phyloP scores from a whole-genome alignment of 306 rosid genomes.

The Cajanus cajan region DNA sequence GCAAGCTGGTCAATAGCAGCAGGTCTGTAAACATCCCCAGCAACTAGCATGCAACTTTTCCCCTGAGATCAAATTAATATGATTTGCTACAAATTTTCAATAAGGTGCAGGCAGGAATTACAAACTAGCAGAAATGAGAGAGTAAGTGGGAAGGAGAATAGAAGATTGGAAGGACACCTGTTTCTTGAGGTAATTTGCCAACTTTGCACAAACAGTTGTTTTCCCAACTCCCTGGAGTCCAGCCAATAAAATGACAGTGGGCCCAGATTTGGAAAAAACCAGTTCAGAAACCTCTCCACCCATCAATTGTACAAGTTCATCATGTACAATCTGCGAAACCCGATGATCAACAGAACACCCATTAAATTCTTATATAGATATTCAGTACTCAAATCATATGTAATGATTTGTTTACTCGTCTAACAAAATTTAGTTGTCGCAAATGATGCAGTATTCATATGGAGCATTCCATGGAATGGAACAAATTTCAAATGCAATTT shows the following conservation, averaged over 20 bases:
- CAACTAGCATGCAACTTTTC: slow-evolving; percentile 92
- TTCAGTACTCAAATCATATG: slow-evolving; percentile 19
- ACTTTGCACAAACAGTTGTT: slow-evolving; percentile 94
- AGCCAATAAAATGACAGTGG: slow-evolving; percentile 88
- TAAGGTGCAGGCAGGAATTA: slow-evolving; percentile 2
- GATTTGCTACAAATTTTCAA: slow-evolving; percentile 16
- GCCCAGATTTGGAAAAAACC: slow-evolving; percentile 69
- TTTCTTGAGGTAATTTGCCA: slow-evolving; percentile 87
- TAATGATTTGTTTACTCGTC: background rate
- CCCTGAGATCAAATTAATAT: slow-evolving; percentile 56
- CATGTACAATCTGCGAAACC: slow-evolving; percentile 80
- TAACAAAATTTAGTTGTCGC: background rate
- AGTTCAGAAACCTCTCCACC: slow-evolving; percentile 96
- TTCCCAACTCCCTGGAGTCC: slow-evolving; percentile 99
- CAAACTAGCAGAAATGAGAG: background rate
- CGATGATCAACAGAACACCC: slow-evolving; percentile 6
- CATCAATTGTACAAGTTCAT: slow-evolving; percentile 93
- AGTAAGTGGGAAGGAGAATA: slow-evolving; percentile 14
- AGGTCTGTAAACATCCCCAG: slow-evolving; percentile 97
- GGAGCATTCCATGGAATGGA: background rate
- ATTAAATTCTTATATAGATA: slow-evolving; percentile 8
- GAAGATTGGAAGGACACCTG: slow-evolving; percentile 50
- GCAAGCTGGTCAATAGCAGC: slow-evolving; percentile 98
- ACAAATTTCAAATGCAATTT: slow-evolving; percentile 14
- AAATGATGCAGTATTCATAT: background rate